Percentiles rank a stretch among this genome's conserved stretches.
phyloP scores from a whole-genome alignment of 345 rosid species.

The Salix exigua region DNA sequence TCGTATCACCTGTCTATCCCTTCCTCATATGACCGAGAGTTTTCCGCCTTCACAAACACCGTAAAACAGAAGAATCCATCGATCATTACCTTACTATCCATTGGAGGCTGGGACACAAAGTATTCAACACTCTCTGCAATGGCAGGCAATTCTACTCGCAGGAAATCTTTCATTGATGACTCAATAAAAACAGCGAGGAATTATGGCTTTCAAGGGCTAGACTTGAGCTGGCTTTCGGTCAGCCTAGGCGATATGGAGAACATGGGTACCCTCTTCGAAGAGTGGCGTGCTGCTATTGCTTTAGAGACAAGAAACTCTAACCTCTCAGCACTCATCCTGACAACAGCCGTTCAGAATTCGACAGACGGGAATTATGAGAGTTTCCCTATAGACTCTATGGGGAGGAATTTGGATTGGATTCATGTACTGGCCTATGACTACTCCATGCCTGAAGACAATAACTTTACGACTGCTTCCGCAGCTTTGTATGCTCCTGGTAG shows the following conservation, averaged over 20 bases:
- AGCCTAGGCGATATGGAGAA: not conserved
- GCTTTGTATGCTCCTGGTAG: slow-evolving; percentile 19
- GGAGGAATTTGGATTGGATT: slow-evolving; percentile 27
- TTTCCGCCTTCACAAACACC: no score
- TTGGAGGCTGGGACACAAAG: not conserved
- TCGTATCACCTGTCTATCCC: no score
- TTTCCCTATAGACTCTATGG: slow-evolving; percentile 17
- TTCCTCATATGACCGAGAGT: no score
- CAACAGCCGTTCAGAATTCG: not conserved
- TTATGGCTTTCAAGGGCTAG: slow-evolving; percentile 30
- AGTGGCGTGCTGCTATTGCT: slow-evolving; percentile 25
- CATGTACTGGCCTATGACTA: slow-evolving; percentile 27
- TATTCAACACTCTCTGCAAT: slow-evolving; percentile 11
- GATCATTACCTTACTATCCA: not conserved
- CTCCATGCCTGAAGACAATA: slow-evolving; percentile 19
- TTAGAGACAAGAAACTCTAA: slow-evolving; percentile 10
- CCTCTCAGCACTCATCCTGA: not conserved
- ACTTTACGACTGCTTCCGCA: slow-evolving; percentile 22
- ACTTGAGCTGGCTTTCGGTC: slow-evolving; percentile 28
- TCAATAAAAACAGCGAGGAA: slow-evolving; percentile 18
- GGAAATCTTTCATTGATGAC: slow-evolving; percentile 21
- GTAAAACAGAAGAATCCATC: no score
- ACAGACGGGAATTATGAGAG: not conserved
- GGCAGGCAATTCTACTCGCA: slow-evolving; percentile 7
- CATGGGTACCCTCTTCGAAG: slow-evolving; percentile 19